A percentile compares a stretch with the other conserved stretches of the same genome.
Evolutionary conservation across 2,329 filamentous ascomycete genomes (phyloP).

Genomic region (Penicillium sp.): DNA sequence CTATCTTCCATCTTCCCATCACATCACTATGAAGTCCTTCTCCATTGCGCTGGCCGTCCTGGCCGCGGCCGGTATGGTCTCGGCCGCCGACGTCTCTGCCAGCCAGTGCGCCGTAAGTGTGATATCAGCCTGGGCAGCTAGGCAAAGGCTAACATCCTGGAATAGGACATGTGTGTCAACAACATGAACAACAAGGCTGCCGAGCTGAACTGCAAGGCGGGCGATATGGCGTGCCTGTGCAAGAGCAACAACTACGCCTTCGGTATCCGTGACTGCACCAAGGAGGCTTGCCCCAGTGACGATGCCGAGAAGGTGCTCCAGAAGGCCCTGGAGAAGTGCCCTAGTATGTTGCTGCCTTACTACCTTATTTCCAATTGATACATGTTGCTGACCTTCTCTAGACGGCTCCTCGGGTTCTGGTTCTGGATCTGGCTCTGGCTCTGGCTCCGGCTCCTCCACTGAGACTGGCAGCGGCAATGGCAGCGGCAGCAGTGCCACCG

Average conservation of each 20-base stretch:
- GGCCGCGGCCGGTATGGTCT: slow-evolving; percentile 31
- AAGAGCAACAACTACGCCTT: slow-evolving; percentile 44
- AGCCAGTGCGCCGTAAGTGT: slow-evolving; percentile 38
- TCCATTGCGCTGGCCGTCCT: slow-evolving; percentile 35
- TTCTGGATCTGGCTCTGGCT: slow-evolving; percentile 24
- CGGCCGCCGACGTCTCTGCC: slow-evolving; percentile 29
- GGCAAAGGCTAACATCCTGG: slow-evolving; percentile 11
- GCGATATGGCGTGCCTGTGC: slow-evolving; percentile 48
- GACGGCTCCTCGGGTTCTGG: slow-evolving; percentile 14
- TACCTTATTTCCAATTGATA: slow-evolving; percentile 1
- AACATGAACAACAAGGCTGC: slow-evolving; percentile 49
- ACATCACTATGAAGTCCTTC: slow-evolving; percentile 39
- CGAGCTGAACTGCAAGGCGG: slow-evolving; percentile 44
- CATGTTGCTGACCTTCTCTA: slow-evolving; percentile 12
- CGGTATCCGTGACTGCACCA: slow-evolving; percentile 53
- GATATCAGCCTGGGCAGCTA: neutral
- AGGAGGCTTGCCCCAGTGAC: slow-evolving; percentile 47
- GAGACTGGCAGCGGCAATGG: too few relatives aligned
- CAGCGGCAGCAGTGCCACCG: slow-evolving; percentile 14
- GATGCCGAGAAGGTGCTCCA: slow-evolving; percentile 37
- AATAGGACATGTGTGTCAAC: slow-evolving; percentile 49
- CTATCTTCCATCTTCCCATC: neutral
- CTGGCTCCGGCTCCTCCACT: slow-evolving; percentile 12
- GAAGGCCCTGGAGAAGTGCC: slow-evolving; percentile 42
- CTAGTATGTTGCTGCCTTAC: slow-evolving; percentile 23